phyloP scores from a whole-genome alignment of 352 stramenopile species.

The Lagenidium sp. region DNA sequence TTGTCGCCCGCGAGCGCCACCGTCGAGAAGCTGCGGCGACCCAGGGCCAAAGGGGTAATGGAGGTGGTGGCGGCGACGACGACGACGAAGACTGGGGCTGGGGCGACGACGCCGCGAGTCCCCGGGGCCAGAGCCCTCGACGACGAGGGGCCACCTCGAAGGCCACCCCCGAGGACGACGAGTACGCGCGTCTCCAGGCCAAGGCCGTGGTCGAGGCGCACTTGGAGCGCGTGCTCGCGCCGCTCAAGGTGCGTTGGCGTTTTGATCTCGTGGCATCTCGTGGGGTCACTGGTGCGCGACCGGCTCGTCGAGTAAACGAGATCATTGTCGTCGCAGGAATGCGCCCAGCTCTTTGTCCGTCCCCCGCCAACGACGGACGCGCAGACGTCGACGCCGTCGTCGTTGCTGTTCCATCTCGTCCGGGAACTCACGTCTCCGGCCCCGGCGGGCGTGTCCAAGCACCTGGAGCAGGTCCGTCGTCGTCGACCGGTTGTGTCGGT shows the following conservation, averaged over 20 bases:
- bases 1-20: no score
- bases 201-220: conserved; percentile 29
- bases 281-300: no score
- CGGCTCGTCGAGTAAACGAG: no score
- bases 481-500: no score
- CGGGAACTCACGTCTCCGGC: conserved; percentile 24
- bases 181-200: conserved; percentile 18
- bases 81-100: conserved; percentile 61
- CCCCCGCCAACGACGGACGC: no score
- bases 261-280: no score
- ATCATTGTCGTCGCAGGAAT: no score
- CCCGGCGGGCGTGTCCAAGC: no score
- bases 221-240: conserved; percentile 25
- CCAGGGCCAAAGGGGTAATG: no score
- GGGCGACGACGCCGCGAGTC: conserved; percentile 20
- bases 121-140: not conserved
- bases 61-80: not conserved
- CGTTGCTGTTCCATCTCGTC: conserved; percentile 41
- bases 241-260: conserved; percentile 41
- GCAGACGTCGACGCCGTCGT: conserved; percentile 21
- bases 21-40: no score
- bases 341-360: conserved; percentile 40
- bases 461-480: no score
- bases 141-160: no score
- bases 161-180: conserved; percentile 8